Conservation (phyloP, 2,329 filamentous ascomycete species). For the Akanthomyces lecanii region DNA sequence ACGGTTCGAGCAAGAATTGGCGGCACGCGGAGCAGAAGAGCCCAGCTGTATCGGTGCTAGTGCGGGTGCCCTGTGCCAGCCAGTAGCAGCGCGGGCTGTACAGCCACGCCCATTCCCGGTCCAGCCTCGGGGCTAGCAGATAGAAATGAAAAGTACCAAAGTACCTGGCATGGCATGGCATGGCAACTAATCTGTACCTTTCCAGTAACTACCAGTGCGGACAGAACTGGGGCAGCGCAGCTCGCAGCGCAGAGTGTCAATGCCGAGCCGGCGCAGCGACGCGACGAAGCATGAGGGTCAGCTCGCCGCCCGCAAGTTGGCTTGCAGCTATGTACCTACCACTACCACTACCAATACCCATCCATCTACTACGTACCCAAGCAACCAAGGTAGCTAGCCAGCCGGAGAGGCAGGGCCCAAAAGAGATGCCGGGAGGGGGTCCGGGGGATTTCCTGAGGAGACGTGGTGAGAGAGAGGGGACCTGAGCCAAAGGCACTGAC, state of each 20-base stretch:
- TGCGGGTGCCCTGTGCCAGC: not conserved
- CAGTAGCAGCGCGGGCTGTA: not conserved
- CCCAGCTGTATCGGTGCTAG: not conserved
- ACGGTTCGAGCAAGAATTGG: conserved; percentile 13
- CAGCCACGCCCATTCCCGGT: conserved; percentile 3
- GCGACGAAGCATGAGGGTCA: not conserved
- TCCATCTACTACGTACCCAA: not conserved
- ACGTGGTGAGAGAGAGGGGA: not conserved
- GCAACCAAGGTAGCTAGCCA: not conserved
- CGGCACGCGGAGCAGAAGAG: conserved; percentile 12
- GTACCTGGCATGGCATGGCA: not conserved
- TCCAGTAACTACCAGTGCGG: no score
- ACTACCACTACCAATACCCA: not conserved
- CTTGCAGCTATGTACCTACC: not conserved
- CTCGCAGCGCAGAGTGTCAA: not conserved
- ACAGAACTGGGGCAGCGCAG: no score
- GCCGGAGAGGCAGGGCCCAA: not conserved
- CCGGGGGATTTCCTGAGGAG: not conserved
- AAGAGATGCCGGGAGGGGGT: not conserved
- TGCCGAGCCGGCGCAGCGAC: not conserved
- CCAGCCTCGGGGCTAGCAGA: conserved; percentile 1
- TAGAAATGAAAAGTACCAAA: not conserved
- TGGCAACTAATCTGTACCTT: no score
- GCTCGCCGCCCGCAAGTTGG: not conserved
- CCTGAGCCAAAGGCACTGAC: no score